phyloP scores from a whole-genome alignment of 1,139 yeast species.

The Candida mesenterica region DNA sequence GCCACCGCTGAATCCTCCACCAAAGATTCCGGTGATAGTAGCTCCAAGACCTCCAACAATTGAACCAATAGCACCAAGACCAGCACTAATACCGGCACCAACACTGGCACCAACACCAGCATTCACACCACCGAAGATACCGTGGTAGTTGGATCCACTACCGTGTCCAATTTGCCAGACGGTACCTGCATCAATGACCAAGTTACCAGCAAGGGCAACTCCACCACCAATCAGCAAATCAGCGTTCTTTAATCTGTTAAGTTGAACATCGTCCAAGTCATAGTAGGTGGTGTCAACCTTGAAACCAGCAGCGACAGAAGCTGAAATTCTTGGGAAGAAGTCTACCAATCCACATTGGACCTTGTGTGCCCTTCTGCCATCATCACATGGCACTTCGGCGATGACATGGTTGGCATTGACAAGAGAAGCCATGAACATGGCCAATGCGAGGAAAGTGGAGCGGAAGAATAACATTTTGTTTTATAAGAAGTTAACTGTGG shows the following conservation, averaged over 20 bases:
- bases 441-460: background rate
- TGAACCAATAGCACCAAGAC: too few relatives aligned
- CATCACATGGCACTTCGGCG: background rate
- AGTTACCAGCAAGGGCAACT: background rate
- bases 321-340: slow-evolving; percentile 1
- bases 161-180: background rate
- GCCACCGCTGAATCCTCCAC: background rate
- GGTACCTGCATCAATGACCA: background rate
- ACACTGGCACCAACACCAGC: too few relatives aligned
- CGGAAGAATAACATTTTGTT: background rate
- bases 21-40: background rate
- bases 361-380: background rate
- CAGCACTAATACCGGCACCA: background rate
- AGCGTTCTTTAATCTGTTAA: background rate
- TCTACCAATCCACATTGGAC: background rate
- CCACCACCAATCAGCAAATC: background rate
- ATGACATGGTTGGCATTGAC: background rate
- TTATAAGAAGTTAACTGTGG: too few relatives aligned
- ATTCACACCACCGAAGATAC: too few relatives aligned
- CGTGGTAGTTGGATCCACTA: too few relatives aligned
- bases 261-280: background rate
- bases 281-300: slow-evolving; percentile 1
- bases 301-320: background rate
- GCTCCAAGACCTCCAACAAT: too few relatives aligned
- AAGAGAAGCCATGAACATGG: background rate